Evolutionary conservation across 441 rosid species (phyloP).

Genomic region (Brassica hybrid): DNA sequence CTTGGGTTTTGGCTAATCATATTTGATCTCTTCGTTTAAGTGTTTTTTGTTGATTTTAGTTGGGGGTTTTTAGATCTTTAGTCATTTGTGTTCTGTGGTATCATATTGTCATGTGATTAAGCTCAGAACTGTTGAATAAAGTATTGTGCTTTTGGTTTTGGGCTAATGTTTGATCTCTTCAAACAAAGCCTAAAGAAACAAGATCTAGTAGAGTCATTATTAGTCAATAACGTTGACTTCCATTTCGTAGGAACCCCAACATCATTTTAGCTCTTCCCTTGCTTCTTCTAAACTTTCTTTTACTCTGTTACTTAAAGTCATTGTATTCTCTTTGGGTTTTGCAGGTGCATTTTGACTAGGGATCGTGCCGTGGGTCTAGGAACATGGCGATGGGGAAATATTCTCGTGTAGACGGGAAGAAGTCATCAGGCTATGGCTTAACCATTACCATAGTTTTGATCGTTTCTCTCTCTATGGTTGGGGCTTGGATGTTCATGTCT

Average conservation of each 20-base stretch:
- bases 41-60: too few relatives aligned
- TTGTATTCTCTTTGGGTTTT: slow-evolving; percentile 23
- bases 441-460: slow-evolving; percentile 25
- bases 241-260: neutral
- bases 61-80: too few relatives aligned
- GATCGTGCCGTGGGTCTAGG: slow-evolving; percentile 13
- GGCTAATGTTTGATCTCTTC: neutral
- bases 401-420: slow-evolving; percentile 57
- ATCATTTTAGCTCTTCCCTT: neutral
- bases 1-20: neutral
- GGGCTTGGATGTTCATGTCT: slow-evolving; percentile 62
- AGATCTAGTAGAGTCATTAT: neutral
- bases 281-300: neutral
- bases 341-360: slow-evolving; percentile 38
- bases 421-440: too few relatives aligned
- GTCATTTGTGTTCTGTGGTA: too few relatives aligned
- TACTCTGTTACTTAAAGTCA: neutral
- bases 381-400: slow-evolving; percentile 52
- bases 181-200: neutral
- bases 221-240: slow-evolving; percentile 6
- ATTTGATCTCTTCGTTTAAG: too few relatives aligned
- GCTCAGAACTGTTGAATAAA: too few relatives aligned
- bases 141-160: too few relatives aligned
- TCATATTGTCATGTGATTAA: too few relatives aligned
- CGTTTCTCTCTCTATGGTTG: slow-evolving; percentile 53